Base-by-base conservation (phyloP, 306 rosid genomes). In the apple (Malus domestica) region DNA sequence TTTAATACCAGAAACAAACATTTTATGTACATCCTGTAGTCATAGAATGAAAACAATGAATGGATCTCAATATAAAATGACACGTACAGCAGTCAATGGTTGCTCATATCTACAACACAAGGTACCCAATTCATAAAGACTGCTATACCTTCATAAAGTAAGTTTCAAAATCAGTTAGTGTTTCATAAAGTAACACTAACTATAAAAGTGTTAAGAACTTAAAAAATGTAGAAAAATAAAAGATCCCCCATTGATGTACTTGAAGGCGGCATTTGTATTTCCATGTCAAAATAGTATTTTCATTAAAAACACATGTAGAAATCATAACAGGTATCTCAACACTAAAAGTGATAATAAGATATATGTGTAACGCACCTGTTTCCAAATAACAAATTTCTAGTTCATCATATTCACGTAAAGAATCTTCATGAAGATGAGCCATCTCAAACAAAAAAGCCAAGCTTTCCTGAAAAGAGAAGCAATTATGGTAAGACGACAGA, bases 361-460 rank as follows among this genome's bases (percentile, higher is more conserved):
- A 76, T 64, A 87, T 62, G 66, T 45, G 76, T 73, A 55, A 68
- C 5, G 79, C 79, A 96, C 99, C 99, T 83, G 99, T 89, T 90
- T 96, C 99, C 80, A 88, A 81, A 88, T 92, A 96, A 82, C 99
- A 96, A 73, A 92, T 93, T 83, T 96, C 99, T 52, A 96, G 87
- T 67, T 96, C 99, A 77, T 92, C 98, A 59, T 96, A 96, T 79
- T 96, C 99, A 54, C 99, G 90, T 66, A 96, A 84, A 33, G 99
- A 90, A 89, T 96, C 99, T 82, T 96, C 99, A 79, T 88, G 90
- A 85, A 96, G 99, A 83, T 89, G 91, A 67, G 93, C 90, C 88
- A 92, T 92, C 92, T 92, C 99, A 92, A 96, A 92, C 88, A 96
- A 89, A 88, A 92, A 96, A 70, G 99, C 99, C 88, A 96, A 86